Conservation (phyloP, 257 asterid species). For the Nicotiana noctiflora region DNA sequence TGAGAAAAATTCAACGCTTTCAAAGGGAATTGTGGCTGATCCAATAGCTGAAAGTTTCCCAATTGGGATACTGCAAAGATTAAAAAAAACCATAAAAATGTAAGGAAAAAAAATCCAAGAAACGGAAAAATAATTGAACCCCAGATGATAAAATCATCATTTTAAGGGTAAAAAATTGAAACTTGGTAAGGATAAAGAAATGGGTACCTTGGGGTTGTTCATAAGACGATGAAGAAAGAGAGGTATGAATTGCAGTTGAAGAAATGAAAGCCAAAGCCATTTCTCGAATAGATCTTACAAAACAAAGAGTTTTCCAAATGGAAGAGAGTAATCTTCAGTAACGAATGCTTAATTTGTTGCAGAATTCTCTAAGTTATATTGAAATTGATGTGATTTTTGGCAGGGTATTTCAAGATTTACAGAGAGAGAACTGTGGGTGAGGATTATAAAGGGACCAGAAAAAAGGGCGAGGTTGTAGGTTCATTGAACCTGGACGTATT, state of each 20-base stretch:
- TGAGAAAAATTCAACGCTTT: constrained; percentile 24
- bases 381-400: not conserved
- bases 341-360: not conserved
- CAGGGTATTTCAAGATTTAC: not conserved
- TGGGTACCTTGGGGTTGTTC: constrained; percentile 47
- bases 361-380: not conserved
- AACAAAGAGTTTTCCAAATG: not conserved
- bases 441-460: constrained; percentile 5
- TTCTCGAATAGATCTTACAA: not conserved
- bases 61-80: constrained; percentile 29
- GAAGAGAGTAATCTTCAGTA: not conserved
- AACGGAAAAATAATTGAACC: not conserved
- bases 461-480: constrained; percentile 25
- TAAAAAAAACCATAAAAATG: not conserved
- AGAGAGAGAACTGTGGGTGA: constrained; percentile 11
- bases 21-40: constrained; percentile 30
- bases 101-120: not conserved
- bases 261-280: constrained; percentile 66
- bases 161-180: not conserved
- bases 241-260: constrained; percentile 40
- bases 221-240: constrained; percentile 28
- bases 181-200: not conserved
- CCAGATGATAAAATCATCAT: not conserved
- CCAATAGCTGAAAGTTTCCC: constrained; percentile 44
- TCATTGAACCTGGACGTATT: constrained; percentile 74